phyloP scores from a whole-genome alignment of 106 monocot species.

The Acanthochlamys bracteata region DNA sequence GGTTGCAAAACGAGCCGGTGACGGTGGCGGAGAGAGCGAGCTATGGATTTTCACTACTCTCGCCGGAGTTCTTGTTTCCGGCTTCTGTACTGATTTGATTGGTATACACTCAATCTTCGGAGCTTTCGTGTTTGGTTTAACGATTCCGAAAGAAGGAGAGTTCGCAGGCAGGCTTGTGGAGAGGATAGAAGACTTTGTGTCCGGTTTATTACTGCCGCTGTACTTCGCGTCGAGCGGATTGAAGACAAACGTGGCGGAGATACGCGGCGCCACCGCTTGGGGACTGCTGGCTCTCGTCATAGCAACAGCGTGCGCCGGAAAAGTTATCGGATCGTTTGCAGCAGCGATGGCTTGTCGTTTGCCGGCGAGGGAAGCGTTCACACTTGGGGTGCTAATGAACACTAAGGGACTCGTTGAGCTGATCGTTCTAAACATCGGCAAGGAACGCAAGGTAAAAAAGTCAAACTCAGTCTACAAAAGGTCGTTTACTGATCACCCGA shows the following conservation, averaged over 20 bases:
- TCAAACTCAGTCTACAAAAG: background rate
- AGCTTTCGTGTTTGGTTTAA: slow-evolving; percentile 72
- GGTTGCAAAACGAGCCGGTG: slow-evolving; percentile 38
- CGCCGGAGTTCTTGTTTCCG: slow-evolving; percentile 50
- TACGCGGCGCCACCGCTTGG: slow-evolving; percentile 36
- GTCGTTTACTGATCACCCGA: too few relatives aligned
- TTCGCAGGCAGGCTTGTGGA: slow-evolving; percentile 52
- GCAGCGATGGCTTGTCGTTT: slow-evolving; percentile 38
- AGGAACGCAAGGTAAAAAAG: slow-evolving; percentile 47
- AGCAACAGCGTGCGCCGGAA: slow-evolving; percentile 38
- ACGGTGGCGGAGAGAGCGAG: slow-evolving; percentile 39
- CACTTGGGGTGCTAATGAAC: slow-evolving; percentile 75
- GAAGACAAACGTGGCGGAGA: slow-evolving; percentile 55
- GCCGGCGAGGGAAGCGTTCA: slow-evolving; percentile 31
- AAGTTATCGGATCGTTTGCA: slow-evolving; percentile 41
- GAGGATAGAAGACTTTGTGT: slow-evolving; percentile 80
- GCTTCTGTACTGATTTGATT: slow-evolving; percentile 55
- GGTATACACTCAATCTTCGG: slow-evolving; percentile 85
- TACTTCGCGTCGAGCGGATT: slow-evolving; percentile 84
- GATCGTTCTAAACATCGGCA: slow-evolving; percentile 75
- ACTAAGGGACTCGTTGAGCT: slow-evolving; percentile 88
- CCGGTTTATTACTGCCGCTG: slow-evolving; percentile 62
- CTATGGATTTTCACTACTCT: slow-evolving; percentile 42
- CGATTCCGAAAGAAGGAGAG: slow-evolving; percentile 61
- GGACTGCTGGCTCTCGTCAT: slow-evolving; percentile 53